Percentiles rank a stretch among this genome's conserved stretches.
phyloP scores from a whole-genome alignment of 441 rosid genomes.

The Syzygium malaccense region DNA sequence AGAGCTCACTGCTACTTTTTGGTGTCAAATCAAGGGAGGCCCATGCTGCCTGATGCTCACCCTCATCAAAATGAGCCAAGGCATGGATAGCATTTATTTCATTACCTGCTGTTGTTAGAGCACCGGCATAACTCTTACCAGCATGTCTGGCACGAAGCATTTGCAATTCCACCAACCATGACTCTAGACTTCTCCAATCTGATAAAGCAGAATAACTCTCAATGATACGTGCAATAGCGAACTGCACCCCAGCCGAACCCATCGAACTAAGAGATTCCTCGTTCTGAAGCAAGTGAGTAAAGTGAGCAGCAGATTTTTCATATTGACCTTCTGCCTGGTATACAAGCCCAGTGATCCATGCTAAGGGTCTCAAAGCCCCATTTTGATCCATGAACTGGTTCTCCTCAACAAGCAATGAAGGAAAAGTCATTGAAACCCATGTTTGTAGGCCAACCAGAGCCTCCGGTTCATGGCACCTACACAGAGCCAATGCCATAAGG shows the following conservation, averaged over 20 bases:
- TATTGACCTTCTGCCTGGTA: conserved; percentile 88
- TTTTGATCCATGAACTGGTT: conserved; percentile 34
- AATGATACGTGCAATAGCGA: conserved; percentile 79
- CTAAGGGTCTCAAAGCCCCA: conserved; percentile 35
- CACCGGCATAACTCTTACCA: conserved; percentile 94
- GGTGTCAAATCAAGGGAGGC: conserved; percentile 91
- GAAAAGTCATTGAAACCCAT: conserved; percentile 73
- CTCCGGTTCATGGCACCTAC: conserved; percentile 67
- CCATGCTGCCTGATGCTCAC: conserved; percentile 90
- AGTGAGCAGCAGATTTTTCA: conserved; percentile 86
- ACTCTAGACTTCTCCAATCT: conserved; percentile 89
- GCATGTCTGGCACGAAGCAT: conserved; percentile 90
- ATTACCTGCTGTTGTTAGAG: conserved; percentile 92
- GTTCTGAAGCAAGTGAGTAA: conserved; percentile 68
- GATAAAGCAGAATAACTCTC: conserved; percentile 87
- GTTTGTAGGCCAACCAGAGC: conserved; percentile 79
- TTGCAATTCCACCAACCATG: conserved; percentile 87
- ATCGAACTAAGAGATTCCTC: conserved; percentile 80
- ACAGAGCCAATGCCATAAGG: conserved; percentile 71
- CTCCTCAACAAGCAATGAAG: conserved; percentile 67
- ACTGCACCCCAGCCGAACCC: conserved; percentile 91
- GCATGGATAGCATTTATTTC: conserved; percentile 95
- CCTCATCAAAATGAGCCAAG: conserved; percentile 85
- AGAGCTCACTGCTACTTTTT: conserved; percentile 82
- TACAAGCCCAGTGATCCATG: conserved; percentile 86